A percentile compares a stretch with the other conserved stretches of the same genome.
phyloP scores from a whole-genome alignment of 2,329 filamentous ascomycete genomes.

The Leptographium wingfieldii region DNA sequence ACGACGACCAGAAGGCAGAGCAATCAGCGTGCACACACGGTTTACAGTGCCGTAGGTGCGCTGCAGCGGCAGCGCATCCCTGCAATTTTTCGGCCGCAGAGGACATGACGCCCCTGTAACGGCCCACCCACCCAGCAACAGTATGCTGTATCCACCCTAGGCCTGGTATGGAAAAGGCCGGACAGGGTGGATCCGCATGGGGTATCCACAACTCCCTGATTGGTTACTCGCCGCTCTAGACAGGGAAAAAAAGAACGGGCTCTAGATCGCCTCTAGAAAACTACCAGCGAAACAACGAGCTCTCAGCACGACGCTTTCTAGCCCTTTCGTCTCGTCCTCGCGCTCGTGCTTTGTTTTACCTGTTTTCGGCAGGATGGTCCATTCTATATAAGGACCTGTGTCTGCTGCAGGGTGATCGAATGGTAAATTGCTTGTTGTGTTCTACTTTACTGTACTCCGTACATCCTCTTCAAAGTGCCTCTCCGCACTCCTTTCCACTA shows the following conservation, averaged over 20 bases:
- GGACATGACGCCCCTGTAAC: not conserved
- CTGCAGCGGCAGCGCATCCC: not conserved
- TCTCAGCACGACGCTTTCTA: not conserved
- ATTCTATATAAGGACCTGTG: not conserved
- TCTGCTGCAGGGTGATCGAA: not conserved
- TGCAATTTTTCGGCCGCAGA: not conserved
- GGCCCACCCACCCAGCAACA: not conserved
- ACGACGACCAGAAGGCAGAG: not conserved
- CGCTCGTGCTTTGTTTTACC: not conserved
- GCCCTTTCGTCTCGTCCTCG: conserved; percentile 1
- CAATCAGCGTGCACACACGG: not conserved
- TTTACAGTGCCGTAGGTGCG: not conserved
- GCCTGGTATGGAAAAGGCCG: not conserved
- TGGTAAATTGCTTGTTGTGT: not conserved
- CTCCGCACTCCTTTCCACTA: not conserved
- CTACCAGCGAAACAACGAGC: conserved; percentile 2
- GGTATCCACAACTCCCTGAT: not conserved
- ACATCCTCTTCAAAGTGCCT: not conserved
- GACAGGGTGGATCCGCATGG: not conserved
- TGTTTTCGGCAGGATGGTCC: not conserved
- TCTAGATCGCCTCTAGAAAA: conserved; percentile 2
- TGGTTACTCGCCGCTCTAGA: not conserved
- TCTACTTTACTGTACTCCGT: not conserved
- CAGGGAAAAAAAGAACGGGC: not conserved
- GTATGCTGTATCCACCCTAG: not conserved